A percentile compares a stretch with the other conserved stretches of the same genome.
These are phyloP conservation scores for Tilletia indica DNA, from an alignment of 1,284 basidiomycete species.

Conservation along the genomic window DNA sequence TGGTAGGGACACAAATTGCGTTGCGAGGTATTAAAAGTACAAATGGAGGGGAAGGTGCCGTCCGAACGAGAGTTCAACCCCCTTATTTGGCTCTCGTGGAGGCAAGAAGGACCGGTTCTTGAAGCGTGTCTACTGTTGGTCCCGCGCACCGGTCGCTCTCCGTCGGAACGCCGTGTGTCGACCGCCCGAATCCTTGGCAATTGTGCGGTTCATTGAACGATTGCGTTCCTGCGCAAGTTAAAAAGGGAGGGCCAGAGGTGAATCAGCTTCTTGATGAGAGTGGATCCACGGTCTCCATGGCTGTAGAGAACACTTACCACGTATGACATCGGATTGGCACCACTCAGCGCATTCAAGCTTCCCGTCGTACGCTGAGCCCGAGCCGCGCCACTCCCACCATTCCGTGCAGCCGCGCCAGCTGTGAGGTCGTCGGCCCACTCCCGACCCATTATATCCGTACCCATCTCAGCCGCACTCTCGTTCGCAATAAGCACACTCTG, in stretches of 20 bases:
- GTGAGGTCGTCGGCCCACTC: constrained; percentile 29
- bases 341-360: constrained; percentile 53
- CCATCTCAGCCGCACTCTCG: constrained; percentile 85
- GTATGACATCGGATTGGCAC: constrained; percentile 56
- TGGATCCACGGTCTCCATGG: no score
- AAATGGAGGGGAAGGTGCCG: no score
- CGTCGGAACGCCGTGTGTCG: constrained; percentile 18
- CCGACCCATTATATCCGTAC: constrained; percentile 70
- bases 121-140: no score
- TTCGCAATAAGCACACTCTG: constrained; percentile 84
- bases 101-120: no score
- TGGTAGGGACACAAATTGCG: no score
- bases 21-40: no score
- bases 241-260: not conserved
- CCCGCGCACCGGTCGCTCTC: not conserved
- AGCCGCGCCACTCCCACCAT: constrained; percentile 21
- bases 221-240: constrained; percentile 45
- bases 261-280: not conserved
- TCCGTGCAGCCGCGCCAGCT: constrained; percentile 18
- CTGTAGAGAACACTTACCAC: constrained; percentile 27
- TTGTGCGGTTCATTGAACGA: constrained; percentile 51
- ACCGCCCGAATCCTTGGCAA: constrained; percentile 37
- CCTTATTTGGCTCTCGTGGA: no score
- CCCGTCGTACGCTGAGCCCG: constrained; percentile 50
- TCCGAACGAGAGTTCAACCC: no score